phyloP scores from a whole-genome alignment of 1,284 basidiomycete species.

The Tylopilus orsonianus region DNA sequence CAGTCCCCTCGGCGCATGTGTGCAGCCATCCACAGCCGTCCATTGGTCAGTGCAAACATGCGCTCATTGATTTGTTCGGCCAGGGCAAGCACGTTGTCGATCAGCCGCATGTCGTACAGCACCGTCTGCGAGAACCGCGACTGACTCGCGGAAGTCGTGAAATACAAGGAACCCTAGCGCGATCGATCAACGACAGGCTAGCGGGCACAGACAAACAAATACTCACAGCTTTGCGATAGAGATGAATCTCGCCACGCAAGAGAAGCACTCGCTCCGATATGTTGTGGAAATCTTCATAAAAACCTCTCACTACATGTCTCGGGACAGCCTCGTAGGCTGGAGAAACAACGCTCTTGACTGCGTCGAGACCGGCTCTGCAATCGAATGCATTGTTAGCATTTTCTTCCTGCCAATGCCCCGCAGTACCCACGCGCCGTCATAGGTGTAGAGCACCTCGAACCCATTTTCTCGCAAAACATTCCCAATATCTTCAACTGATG shows the following conservation, averaged over 20 bases:
- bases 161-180: constrained; percentile 39
- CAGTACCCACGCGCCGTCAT: constrained; percentile 36
- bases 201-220: neutral
- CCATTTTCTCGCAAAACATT: constrained; percentile 37
- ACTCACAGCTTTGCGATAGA: constrained; percentile 42
- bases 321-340: constrained; percentile 39
- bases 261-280: constrained; percentile 38
- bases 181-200: neutral
- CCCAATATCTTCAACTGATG: constrained; percentile 32
- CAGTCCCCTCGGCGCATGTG: constrained; percentile 52
- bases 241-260: constrained; percentile 43
- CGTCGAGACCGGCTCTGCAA: constrained; percentile 39
- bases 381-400: neutral
- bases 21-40: constrained; percentile 45
- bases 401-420: neutral
- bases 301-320: constrained; percentile 35
- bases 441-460: constrained; percentile 39
- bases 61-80: constrained; percentile 35
- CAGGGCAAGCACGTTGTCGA: constrained; percentile 33
- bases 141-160: constrained; percentile 36
- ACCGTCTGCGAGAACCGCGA: constrained; percentile 38
- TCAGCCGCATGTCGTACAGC: constrained; percentile 35
- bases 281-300: constrained; percentile 40
- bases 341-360: constrained; percentile 40
- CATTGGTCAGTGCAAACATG: constrained; percentile 35